These are phyloP conservation scores for Carallia brachiata DNA, from an alignment of 345 rosid genomes.

Conservation along the genomic window DNA sequence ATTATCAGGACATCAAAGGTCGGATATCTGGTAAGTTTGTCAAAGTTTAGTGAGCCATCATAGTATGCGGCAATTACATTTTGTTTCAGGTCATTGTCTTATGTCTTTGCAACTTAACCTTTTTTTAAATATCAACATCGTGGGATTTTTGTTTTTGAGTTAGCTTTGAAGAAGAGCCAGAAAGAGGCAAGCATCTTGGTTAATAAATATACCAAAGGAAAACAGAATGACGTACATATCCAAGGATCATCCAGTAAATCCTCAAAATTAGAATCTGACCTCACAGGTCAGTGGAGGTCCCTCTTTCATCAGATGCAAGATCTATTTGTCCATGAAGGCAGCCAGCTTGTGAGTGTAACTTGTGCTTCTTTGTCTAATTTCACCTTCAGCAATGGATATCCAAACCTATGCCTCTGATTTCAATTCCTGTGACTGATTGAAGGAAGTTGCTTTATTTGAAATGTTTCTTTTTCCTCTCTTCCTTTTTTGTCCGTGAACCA, in stretches of 20 bases:
- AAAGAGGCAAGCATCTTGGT: conserved; percentile 60
- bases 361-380: background rate
- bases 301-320: conserved; percentile 84
- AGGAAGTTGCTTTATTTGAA: background rate
- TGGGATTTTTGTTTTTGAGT: background rate
- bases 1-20: conserved; percentile 86
- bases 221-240: conserved; percentile 35
- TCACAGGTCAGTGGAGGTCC: conserved; percentile 68
- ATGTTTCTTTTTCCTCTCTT: too few species aligned
- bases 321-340: conserved; percentile 57
- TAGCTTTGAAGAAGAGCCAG: conserved; percentile 82
- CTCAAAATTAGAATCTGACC: conserved; percentile 51
- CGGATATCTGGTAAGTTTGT: conserved; percentile 57
- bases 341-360: conserved; percentile 64
- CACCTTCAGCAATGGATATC: background rate
- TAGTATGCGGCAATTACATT: conserved; percentile 5
- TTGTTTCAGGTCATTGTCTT: conserved; percentile 2
- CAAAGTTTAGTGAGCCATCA: background rate
- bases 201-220: conserved; percentile 46
- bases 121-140: background rate
- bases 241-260: conserved; percentile 40
- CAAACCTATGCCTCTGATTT: background rate
- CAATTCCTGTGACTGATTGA: background rate
- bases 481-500: too few species aligned
- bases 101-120: background rate